Base-by-base conservation (phyloP, 1,284 basidiomycete genomes). In the Ustilago sp. region DNA sequence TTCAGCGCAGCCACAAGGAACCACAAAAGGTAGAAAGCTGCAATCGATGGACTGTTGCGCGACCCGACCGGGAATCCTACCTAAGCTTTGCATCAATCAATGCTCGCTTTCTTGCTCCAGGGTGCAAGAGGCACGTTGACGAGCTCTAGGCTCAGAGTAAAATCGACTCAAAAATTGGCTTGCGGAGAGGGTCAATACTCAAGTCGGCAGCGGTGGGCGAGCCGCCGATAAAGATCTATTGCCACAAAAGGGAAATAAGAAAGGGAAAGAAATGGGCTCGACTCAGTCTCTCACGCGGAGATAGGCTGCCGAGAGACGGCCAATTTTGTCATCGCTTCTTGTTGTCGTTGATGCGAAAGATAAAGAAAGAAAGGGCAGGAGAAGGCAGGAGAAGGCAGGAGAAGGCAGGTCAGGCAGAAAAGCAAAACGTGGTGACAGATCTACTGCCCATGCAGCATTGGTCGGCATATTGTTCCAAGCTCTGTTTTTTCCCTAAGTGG, bases 161-260 rank as follows among this genome's bases (percentile, higher is more conserved):
- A 28, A 28, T 28, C 3, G 23, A 28, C 23, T 28, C 23, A 28
- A 28, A 28, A 28, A 28, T 28, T 28, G 36, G 8, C 39, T 6
- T 41, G 39, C 39, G 4, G 39, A 17, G 15, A 41, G 39, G 39
- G 6, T 4, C 11, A 41, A 41, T 28, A 17, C 39, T 41, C 39
- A 41, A 15, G 4, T 12, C 39, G 39, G 13, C 39, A 41, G 63
- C 59, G 59, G 63, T 71, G 68, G 23, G 68, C 59, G 54, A 48
- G 47, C 68, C 63, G 55, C 68, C 54, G 68, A 65, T 71, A 71
- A 65, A 51, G 59, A 71, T 63, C 59, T 72, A 28, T 23, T 58
- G 39, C 54, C 38, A 59, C 57, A 50, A 52, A 63, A 55, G 34
- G 43, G 8, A 31, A 51, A 31, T 19, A 9, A n/a, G 32, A 23